A percentile compares a stretch with the other conserved stretches of the same genome.
Evolutionary conservation across 2,329 filamentous ascomycete genomes (phyloP).

Genomic region (Aspergillus calidoustus): DNA sequence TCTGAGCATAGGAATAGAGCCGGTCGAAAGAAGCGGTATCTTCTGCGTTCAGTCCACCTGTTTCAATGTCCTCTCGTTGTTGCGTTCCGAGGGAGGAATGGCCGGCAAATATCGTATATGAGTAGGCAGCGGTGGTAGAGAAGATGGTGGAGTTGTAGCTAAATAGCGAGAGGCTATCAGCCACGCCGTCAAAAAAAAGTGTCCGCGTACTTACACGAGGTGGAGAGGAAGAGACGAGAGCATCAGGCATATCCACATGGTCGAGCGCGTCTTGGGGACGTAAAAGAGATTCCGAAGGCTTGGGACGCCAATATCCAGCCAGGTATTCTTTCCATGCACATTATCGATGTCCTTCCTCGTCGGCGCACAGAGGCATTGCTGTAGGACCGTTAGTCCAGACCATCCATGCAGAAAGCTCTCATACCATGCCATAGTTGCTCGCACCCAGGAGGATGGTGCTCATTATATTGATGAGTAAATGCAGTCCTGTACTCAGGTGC

Average conservation of each 20-base stretch:
- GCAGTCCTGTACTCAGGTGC: slow-evolving; percentile 32
- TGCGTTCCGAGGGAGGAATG: not conserved
- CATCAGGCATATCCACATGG: slow-evolving; percentile 18
- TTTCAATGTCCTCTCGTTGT: not conserved
- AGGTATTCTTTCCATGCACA: slow-evolving; percentile 49
- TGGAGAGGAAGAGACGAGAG: slow-evolving; percentile 22
- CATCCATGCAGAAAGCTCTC: too few species aligned
- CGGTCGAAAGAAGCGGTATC: not conserved
- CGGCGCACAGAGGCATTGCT: slow-evolving; percentile 57
- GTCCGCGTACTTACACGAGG: slow-evolving; percentile 13
- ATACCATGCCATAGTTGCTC: slow-evolving; percentile 54
- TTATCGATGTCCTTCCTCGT: slow-evolving; percentile 55
- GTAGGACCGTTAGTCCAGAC: too few species aligned
- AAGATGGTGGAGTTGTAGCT: slow-evolving; percentile 25
- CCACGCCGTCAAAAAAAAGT: too few species aligned
- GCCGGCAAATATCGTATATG: slow-evolving; percentile 15
- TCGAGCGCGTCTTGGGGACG: slow-evolving; percentile 37
- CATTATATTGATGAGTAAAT: slow-evolving; percentile 55
- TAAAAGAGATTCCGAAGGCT: slow-evolving; percentile 33
- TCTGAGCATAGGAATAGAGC: not conserved
- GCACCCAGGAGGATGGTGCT: slow-evolving; percentile 52
- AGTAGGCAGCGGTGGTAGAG: slow-evolving; percentile 13
- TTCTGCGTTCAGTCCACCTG: not conserved
- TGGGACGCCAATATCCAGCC: slow-evolving; percentile 53
- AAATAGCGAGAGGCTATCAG: not conserved